Base-by-base conservation (phyloP, 495 filamentous ascomycete genomes). In the Xylaria cubensis region DNA sequence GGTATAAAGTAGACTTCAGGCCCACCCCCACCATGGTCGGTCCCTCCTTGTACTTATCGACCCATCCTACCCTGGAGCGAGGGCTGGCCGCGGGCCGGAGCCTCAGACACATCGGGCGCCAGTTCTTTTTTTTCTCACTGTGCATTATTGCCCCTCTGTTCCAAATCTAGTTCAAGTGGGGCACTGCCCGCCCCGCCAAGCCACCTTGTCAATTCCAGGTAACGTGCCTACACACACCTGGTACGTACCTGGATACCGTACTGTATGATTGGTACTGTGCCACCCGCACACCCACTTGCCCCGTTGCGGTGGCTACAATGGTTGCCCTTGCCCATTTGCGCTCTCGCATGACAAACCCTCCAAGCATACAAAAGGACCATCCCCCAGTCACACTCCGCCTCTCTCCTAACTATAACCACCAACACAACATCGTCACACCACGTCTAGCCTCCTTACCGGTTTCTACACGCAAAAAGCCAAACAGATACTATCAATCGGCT, bases 91-190 rank as follows among this genome's bases (percentile, higher is more conserved):
- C 39, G 39, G 32, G 26, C 19, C 26, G 29, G 64, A 56, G 34
- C 72, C 74, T 39, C 62, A 51, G 73, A 72, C 69, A 67, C 39
- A 39, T 61, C 58, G 24, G 24, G 64, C 42, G n/a, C n/a, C 34
- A 17, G 12, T n/a, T 17, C n/a, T 26, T 42, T 29, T 44, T 72
- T 73, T 74, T 76, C 48, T 59, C 72, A 67, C 73, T 69, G 74
- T 69, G 67, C 71, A 69, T 58, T 70, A 34, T 76, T 78, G 74
- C 76, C 76, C 76, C 76, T 61, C 58, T 39, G 74, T 74, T 76
- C 73, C 61, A 71, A 51, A 67, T 65, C 65, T 58, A n/a, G n/a
- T 34, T 17, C 24, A 41, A 21, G 50, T 67, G 50, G 65, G 50
- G 44, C 64, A n/a, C 34, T 55, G 64, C 48, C 48, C 29, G 48